A percentile compares a stretch with the other conserved stretches of the same genome.
phyloP scores from a whole-genome alignment of 2,329 filamentous ascomycete genomes.

The Teratosphaeria viscida region DNA sequence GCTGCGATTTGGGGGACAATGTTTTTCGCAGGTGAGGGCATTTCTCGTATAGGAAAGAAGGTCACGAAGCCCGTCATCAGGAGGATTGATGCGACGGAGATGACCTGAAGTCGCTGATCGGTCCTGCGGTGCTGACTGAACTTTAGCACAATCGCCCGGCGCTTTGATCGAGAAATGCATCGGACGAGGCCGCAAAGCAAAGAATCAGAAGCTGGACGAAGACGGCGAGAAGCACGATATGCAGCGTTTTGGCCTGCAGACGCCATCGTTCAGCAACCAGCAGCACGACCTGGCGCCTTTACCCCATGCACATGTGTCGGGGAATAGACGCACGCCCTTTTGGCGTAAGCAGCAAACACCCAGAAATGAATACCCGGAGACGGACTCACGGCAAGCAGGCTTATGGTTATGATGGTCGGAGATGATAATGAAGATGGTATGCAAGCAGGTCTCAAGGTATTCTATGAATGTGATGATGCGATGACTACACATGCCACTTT shows the following conservation, averaged over 20 bases:
- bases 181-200: not conserved
- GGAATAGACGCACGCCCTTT: not conserved
- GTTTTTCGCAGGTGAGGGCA: constrained; percentile 1
- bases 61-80: not conserved
- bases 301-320: not conserved
- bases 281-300: not conserved
- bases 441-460: not conserved
- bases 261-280: not conserved
- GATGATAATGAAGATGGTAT: not conserved
- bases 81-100: not conserved
- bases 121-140: not conserved
- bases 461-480: not conserved
- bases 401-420: not conserved
- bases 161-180: not conserved
- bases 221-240: not conserved
- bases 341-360: not conserved
- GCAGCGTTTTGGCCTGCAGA: not conserved
- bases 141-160: not conserved
- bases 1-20: constrained; percentile 9
- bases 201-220: not conserved
- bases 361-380: not conserved
- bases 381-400: not conserved
- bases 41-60: not conserved
- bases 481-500: not conserved
- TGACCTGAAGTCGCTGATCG: not conserved